A percentile compares a stretch with the other conserved stretches of the same genome.
Evolutionary conservation across 768 basidiomycete genomes (phyloP).

Genomic region (Royoungia palumana): DNA sequence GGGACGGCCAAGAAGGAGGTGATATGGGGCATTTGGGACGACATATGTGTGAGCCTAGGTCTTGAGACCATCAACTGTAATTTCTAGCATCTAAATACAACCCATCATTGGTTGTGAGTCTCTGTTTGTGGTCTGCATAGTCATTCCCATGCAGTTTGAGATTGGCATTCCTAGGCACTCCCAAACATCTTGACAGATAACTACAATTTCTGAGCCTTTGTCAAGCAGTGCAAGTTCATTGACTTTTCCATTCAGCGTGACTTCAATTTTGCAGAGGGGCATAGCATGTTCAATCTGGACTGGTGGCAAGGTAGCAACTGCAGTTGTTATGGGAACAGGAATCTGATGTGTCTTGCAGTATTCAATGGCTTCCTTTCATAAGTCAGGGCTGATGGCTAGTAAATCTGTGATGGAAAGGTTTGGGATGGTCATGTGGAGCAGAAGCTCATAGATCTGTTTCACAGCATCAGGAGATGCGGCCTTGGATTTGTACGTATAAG

Average conservation of each 20-base stretch:
- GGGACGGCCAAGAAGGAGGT: slow-evolving; percentile 15
- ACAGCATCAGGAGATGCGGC: neutral
- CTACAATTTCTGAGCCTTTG: slow-evolving; percentile 24
- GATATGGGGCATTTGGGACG: slow-evolving; percentile 16
- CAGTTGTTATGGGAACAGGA: neutral
- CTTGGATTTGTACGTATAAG: slow-evolving; percentile 14
- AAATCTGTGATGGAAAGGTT: slow-evolving; percentile 9
- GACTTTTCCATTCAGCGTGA: neutral
- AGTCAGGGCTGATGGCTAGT: slow-evolving; percentile 14
- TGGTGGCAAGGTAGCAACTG: neutral
- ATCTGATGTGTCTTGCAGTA: slow-evolving; percentile 1
- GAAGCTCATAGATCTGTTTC: neutral
- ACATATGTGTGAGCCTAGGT: slow-evolving; percentile 25
- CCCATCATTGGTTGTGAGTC: neutral
- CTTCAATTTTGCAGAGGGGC: neutral
- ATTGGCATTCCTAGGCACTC: slow-evolving; percentile 6
- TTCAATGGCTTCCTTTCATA: slow-evolving; percentile 5
- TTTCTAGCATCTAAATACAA: slow-evolving; percentile 7
- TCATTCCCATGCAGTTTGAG: slow-evolving; percentile 16
- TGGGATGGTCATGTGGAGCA: slow-evolving; percentile 1
- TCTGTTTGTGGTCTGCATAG: slow-evolving; percentile 24
- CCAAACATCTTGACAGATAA: slow-evolving; percentile 19
- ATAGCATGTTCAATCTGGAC: slow-evolving; percentile 7
- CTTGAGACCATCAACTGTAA: slow-evolving; percentile 14
- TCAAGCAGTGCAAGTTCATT: neutral